A percentile compares a stretch with the other conserved stretches of the same genome.
Evolutionary conservation across 495 filamentous ascomycete genomes (phyloP).

Genomic region (Annulohypoxylon maeteangense): DNA sequence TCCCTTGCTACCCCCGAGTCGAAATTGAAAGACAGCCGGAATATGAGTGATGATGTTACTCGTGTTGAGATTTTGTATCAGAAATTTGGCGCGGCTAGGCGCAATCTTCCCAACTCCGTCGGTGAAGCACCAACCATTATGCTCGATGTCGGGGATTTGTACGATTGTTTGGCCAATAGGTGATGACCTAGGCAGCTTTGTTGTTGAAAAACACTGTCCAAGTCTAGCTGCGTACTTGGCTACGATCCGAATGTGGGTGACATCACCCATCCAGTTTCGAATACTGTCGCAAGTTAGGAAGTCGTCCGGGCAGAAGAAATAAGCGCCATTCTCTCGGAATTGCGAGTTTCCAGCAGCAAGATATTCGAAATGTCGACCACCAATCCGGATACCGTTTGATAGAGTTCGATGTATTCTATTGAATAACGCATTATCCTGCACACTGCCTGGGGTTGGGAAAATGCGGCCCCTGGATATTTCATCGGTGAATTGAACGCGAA

Average conservation of each 20-base stretch:
- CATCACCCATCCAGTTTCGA: constrained; percentile 90
- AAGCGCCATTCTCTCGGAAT: constrained; percentile 90
- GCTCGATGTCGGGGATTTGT: constrained; percentile 71
- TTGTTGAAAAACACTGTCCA: constrained; percentile 97
- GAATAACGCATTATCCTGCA: constrained; percentile 75
- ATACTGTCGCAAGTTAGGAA: constrained; percentile 75
- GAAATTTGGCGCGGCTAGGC: constrained; percentile 73
- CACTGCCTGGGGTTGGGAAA: constrained; percentile 57
- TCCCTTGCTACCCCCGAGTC: constrained; percentile 91
- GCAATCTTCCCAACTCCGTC: constrained; percentile 97
- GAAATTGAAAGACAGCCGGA: constrained; percentile 91
- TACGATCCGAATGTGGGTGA: constrained; percentile 77
- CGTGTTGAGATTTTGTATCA: constrained; percentile 71
- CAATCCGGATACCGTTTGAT: constrained; percentile 82
- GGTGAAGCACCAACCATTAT: constrained; percentile 76
- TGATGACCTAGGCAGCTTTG: constrained; percentile 64
- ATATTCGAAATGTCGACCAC: constrained; percentile 84
- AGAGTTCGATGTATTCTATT: constrained; percentile 76
- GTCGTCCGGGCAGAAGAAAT: constrained; percentile 79
- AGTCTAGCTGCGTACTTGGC: constrained; percentile 89
- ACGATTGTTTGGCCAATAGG: constrained; percentile 50
- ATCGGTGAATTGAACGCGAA: constrained; percentile 92
- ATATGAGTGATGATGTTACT: constrained; percentile 54
- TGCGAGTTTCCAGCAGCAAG: constrained; percentile 97
- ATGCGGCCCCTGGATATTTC: constrained; percentile 67